A percentile compares a stretch with the other conserved stretches of the same genome.
These are phyloP conservation scores for Scleroderma citrinum DNA, from an alignment of 768 basidiomycete species.

Conservation along the genomic window DNA sequence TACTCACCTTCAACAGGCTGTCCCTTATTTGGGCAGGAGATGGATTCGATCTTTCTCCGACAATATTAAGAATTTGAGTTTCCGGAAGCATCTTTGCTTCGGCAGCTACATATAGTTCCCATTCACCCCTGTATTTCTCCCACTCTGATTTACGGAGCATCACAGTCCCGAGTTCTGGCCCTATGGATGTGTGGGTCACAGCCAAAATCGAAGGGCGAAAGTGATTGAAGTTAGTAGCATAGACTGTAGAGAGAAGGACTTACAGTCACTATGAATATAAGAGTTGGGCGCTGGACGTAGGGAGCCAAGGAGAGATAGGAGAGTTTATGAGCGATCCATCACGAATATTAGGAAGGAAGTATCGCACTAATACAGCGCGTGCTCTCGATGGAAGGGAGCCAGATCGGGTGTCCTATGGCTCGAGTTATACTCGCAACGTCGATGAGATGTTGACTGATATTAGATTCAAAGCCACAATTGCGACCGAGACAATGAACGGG, in stretches of 20 bases:
- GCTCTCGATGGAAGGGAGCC: slow-evolving; percentile 22
- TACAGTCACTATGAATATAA: slow-evolving; percentile 3
- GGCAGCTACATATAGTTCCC: not conserved
- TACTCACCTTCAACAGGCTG: too few species aligned
- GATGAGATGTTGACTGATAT: slow-evolving; percentile 11
- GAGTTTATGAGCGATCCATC: not conserved
- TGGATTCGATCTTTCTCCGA: not conserved
- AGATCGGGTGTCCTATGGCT: not conserved
- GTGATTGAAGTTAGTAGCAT: not conserved
- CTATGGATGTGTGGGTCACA: slow-evolving; percentile 7
- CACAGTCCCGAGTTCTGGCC: slow-evolving; percentile 8
- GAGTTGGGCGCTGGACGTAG: not conserved
- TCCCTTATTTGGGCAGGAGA: too few species aligned
- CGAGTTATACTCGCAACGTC: not conserved
- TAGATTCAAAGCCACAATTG: not conserved
- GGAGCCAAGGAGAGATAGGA: not conserved
- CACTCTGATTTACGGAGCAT: slow-evolving; percentile 18
- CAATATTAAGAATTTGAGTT: not conserved
- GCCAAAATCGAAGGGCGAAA: not conserved
- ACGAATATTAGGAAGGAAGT: not conserved
- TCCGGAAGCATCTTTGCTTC: not conserved
- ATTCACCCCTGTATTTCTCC: slow-evolving; percentile 4
- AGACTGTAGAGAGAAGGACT: not conserved
- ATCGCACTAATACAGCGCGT: slow-evolving; percentile 17
- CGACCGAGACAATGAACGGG: too few species aligned